Conservation (phyloP, 2,329 filamentous ascomycete species). For the Aspergillus quadrilineatus region DNA sequence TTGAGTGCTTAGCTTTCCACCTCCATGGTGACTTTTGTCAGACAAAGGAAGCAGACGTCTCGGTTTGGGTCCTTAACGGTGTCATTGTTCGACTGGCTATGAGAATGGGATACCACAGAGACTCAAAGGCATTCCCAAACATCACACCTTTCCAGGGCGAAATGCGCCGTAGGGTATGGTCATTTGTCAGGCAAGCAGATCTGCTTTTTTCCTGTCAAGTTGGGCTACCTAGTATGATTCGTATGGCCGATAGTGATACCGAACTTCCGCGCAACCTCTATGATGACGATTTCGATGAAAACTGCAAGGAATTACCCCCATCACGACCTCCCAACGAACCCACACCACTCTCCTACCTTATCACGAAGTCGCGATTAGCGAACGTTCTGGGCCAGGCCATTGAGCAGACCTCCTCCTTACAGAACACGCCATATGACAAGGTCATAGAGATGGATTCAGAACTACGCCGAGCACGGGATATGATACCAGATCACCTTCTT, state of each 20-base stretch:
- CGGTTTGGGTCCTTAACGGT: slow-evolving; percentile 59
- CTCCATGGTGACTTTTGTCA: slow-evolving; percentile 61
- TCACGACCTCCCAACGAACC: slow-evolving; percentile 59
- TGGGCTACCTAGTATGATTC: slow-evolving; percentile 66
- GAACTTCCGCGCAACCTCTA: slow-evolving; percentile 61
- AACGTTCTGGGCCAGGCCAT: slow-evolving; percentile 47
- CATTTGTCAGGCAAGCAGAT: slow-evolving; percentile 58
- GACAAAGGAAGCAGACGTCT: slow-evolving; percentile 59
- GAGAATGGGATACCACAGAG: slow-evolving; percentile 66
- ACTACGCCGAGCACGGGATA: slow-evolving; percentile 58
- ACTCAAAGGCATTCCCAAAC: slow-evolving; percentile 59
- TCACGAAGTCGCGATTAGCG: slow-evolving; percentile 45
- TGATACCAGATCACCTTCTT: slow-evolving; percentile 76
- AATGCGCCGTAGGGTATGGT: slow-evolving; percentile 53
- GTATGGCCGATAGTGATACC: slow-evolving; percentile 63
- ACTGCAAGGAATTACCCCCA: slow-evolving; percentile 55
- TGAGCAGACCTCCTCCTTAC: slow-evolving; percentile 43
- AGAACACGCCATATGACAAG: slow-evolving; percentile 56
- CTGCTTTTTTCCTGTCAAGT: slow-evolving; percentile 66
- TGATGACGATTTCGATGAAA: slow-evolving; percentile 64
- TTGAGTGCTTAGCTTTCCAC: slow-evolving; percentile 63
- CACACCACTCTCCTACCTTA: slow-evolving; percentile 54
- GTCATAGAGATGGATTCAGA: slow-evolving; percentile 61
- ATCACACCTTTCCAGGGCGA: slow-evolving; percentile 63
- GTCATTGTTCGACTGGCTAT: slow-evolving; percentile 63